These are phyloP conservation scores for Albophoma yamanashiensis DNA, from an alignment of 2,329 filamentous ascomycete species.

Conservation along the genomic window DNA sequence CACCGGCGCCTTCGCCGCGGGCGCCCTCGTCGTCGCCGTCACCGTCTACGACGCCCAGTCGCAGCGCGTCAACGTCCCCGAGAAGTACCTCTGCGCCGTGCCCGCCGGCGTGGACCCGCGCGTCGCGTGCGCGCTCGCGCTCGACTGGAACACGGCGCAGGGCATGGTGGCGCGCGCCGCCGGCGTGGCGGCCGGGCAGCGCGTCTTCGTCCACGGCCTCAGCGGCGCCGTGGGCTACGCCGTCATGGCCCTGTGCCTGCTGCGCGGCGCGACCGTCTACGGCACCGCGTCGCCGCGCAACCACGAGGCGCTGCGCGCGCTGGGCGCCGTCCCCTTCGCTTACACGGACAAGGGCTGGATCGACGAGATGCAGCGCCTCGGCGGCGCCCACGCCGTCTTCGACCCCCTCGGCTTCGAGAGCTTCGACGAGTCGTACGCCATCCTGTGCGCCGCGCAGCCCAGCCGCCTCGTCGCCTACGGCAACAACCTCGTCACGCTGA, in stretches of 20 bases:
- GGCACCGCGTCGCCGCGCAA: slow-evolving; percentile 36
- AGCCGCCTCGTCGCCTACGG: slow-evolving; percentile 30
- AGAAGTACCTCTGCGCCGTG: slow-evolving; percentile 32
- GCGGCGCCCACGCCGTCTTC: slow-evolving; percentile 35
- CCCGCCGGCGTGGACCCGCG: slow-evolving; percentile 28
- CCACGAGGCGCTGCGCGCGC: slow-evolving; percentile 24
- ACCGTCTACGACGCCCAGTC: slow-evolving; percentile 32
- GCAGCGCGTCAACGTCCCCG: slow-evolving; percentile 32
- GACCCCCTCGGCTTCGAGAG: slow-evolving; percentile 39
- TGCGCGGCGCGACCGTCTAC: slow-evolving; percentile 34
- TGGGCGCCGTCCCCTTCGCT: slow-evolving; percentile 31
- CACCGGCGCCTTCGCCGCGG: slow-evolving; percentile 17
- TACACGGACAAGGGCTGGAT: slow-evolving; percentile 41
- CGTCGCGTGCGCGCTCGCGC: slow-evolving; percentile 27
- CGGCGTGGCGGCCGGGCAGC: slow-evolving; percentile 28
- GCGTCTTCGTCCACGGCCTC: slow-evolving; percentile 39
- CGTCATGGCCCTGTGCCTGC: slow-evolving; percentile 26
- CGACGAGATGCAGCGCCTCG: slow-evolving; percentile 27
- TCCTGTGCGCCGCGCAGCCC: slow-evolving; percentile 21
- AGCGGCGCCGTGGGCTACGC: slow-evolving; percentile 38
- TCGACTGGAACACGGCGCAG: slow-evolving; percentile 35
- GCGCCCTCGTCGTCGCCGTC: slow-evolving; percentile 23
- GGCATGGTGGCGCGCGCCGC: slow-evolving; percentile 25
- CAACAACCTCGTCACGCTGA: slow-evolving; percentile 21
- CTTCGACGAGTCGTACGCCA: slow-evolving; percentile 36